Conservation (phyloP, 768 basidiomycete genomes). For the Phylloporus scabripes region DNA sequence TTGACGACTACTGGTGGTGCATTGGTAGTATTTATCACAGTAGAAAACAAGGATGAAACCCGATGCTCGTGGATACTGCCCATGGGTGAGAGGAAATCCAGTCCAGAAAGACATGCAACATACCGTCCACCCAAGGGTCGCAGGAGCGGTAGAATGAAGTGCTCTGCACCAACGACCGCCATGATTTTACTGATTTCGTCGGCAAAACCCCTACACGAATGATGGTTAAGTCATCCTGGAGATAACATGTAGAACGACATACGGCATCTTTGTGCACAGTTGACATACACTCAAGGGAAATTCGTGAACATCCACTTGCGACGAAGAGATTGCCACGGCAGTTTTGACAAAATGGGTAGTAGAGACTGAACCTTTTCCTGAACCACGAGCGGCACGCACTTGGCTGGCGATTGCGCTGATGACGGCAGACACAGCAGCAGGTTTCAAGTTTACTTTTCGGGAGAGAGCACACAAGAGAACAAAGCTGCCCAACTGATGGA, state of each 20-base stretch:
- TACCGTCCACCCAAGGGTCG: constrained; percentile 36
- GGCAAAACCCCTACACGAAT: constrained; percentile 37
- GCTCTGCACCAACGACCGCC: constrained; percentile 49
- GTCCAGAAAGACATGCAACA: constrained; percentile 19
- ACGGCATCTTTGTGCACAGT: constrained; percentile 45
- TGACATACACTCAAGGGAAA: constrained; percentile 39
- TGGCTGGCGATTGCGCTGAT: constrained; percentile 48
- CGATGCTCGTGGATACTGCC: constrained; percentile 30
- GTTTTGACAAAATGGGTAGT: constrained; percentile 61
- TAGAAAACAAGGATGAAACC: constrained; percentile 25
- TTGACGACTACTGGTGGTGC: constrained; percentile 19
- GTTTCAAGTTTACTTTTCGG: constrained; percentile 54
- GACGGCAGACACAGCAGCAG: constrained; percentile 56
- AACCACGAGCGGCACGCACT: constrained; percentile 29
- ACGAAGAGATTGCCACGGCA: constrained; percentile 55
- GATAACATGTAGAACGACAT: constrained; percentile 23
- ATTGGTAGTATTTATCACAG: constrained; percentile 10
- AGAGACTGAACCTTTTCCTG: constrained; percentile 33
- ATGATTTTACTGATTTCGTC: constrained; percentile 42
- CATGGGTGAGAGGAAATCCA: not conserved
- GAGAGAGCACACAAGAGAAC: constrained; percentile 68
- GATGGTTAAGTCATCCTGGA: not conserved
- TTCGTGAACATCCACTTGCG: constrained; percentile 51
- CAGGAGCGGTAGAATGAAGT: constrained; percentile 51
- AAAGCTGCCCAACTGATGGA: constrained; percentile 60